These are phyloP conservation scores for Hyaloraphidium curvatum DNA, from an alignment of 192 early-diverging fungal species.

Conservation along the genomic window DNA sequence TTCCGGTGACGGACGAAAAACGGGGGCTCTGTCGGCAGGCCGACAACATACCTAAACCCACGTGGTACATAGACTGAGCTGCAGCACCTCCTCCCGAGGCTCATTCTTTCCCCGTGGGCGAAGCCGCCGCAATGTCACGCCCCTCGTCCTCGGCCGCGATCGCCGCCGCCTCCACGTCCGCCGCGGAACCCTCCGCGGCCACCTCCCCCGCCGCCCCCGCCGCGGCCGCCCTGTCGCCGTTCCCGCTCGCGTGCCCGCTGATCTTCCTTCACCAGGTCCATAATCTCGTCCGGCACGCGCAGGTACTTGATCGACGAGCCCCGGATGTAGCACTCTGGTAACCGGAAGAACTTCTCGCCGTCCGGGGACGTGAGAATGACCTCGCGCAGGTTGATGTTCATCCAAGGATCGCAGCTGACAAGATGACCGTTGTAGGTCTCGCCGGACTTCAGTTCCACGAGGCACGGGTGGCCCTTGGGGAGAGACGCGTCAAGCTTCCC, in stretches of 20 bases:
- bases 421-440: constrained; percentile 97
- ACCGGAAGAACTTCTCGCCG: constrained; percentile 81
- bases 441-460: constrained; percentile 94
- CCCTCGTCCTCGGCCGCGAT: constrained; percentile 10
- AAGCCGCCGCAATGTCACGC: constrained; percentile 15
- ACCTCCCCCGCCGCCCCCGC: not conserved
- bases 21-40: no score
- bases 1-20: not conserved
- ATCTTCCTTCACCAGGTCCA: no score
- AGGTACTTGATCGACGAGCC: constrained; percentile 62
- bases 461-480: constrained; percentile 13
- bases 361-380: constrained; percentile 85
- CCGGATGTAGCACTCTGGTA: constrained; percentile 82
- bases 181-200: not conserved
- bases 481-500: not conserved
- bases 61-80: no score
- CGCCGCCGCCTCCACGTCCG: constrained; percentile 4
- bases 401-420: constrained; percentile 68
- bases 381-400: constrained; percentile 89
- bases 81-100: no score
- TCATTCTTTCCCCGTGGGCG: no score
- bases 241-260: not conserved
- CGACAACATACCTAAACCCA: no score
- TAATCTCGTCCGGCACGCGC: constrained; percentile 69
- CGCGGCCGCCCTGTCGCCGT: not conserved